Base-by-base conservation (phyloP, 1,284 basidiomycete species). In the Laetiporus sulphureus region DNA sequence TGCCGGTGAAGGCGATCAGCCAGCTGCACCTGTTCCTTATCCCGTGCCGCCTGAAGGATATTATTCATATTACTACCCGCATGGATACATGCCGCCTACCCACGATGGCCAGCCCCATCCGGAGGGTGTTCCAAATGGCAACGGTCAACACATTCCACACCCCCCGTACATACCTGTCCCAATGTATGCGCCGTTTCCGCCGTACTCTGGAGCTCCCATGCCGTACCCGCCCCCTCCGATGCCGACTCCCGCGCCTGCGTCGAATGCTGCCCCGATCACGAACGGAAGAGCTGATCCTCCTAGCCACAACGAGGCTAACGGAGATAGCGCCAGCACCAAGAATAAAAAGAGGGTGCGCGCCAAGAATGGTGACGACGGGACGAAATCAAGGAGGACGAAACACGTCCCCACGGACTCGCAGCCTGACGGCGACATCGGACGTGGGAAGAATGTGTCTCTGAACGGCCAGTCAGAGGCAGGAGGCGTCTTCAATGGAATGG, bases 11-110 rank as follows among this genome's bases (percentile, higher is more conserved):
- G 47, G 36, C 34, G 55, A 53, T 32, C 60, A 18, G 50, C 65
- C 20, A 54, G 63, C 16, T 46, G 68, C 20, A 48, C 67, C 23
- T 44, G 66, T 33, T 44, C 68, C 25, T 54, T 73, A 40, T 62
- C 34, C 54, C 60, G 41, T 71, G 66, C 67, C 72, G 2, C 65
- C 71, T 8, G 78, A 79, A 49, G 68, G 71, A 2, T 79, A 73
- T 49, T 77, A 72, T 58, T 73, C 70, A 2, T 68, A 76, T 44
- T 76, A 72, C 49, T 76, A 75, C 23, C 49, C 53, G 2, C 52
- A 51, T 34, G 48, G 52, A 4, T 57, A 54, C 33, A 44, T 49
- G 15, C 50, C 50, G n/a, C 42, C 69, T 0, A 50, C 64, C 4
- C 53, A 66, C 11, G 62, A 67, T 21, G 69, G 59, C 15, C 73